Evolutionary conservation across 768 basidiomycete species (phyloP), one percentile per base, ranked within the genome.

Genomic region (Leccinum obscurum): DNA sequence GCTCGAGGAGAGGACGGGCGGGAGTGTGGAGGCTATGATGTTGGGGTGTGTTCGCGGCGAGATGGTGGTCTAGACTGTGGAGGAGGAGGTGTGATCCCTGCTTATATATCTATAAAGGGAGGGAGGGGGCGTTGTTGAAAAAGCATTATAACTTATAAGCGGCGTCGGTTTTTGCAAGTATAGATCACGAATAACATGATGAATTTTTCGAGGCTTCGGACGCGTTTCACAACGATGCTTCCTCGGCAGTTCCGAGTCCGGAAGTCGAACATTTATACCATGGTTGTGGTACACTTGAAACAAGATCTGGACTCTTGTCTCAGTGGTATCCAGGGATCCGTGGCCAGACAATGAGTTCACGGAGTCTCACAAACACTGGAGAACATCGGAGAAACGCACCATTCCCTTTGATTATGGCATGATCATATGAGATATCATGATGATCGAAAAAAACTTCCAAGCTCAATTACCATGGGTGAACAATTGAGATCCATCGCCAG

Each of bases 11-110:
- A 81, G 80, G 67, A 88, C 80, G 9, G 80, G 77, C 1, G 88
- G 85, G 9, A 81, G 82, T 17, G 84, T 92, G 3, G 93, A 92
- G 69, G 81, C 83, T 28, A 72, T 84, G 70, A 69, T 92, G 39
- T 66, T 92, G 64, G 90, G 89, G 2, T 89, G 86, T 61, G 83
- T 92, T 5, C 88, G 83, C 0, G 91, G 91, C 9, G 77, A 84
- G 51, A 75, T 72, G 2, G 66, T 75, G 14, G 71, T 88, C 28
- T 83, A 58, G 64, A 32, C 3, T 13, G 30, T 13, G 30, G 37
- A 39, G 13, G 9, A 34, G 35, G 35, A 6, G 10, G 37, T 3
- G 37, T 3, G 7, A 39, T 39, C 4, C 37, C 39, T 17, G 15
- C 39, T 15, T 15, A 6, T 39, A 17, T 39, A 7, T 39, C 39